A percentile compares a stretch with the other conserved stretches of the same genome.
phyloP scores from a whole-genome alignment of 1,284 basidiomycete genomes.

The Heimioporus retisporus region DNA sequence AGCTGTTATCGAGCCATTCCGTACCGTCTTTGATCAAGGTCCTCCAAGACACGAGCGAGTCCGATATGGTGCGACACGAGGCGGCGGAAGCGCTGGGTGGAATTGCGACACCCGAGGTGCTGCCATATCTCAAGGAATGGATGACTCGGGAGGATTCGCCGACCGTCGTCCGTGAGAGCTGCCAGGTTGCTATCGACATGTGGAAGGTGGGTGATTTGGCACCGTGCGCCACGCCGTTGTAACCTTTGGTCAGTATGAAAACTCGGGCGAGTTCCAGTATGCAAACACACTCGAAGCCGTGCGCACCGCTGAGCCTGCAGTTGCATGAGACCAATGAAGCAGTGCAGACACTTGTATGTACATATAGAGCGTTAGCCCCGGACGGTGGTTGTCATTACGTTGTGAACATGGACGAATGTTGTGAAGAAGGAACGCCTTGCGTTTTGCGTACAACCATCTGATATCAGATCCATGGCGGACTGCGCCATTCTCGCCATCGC shows the following conservation, averaged over 20 bases:
- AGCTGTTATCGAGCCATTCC: slow-evolving; percentile 91
- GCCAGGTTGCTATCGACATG: slow-evolving; percentile 98
- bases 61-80: slow-evolving; percentile 99
- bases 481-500: slow-evolving; percentile 42
- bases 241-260: slow-evolving; percentile 75
- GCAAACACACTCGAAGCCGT: slow-evolving; percentile 60
- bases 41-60: slow-evolving; percentile 79
- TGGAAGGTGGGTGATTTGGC: slow-evolving; percentile 76
- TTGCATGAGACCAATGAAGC: slow-evolving; percentile 23
- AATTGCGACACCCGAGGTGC: slow-evolving; percentile 93
- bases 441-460: background rate
- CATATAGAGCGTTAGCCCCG: too few species aligned
- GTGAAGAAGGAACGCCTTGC: too few species aligned
- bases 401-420: background rate
- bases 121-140: slow-evolving; percentile 91
- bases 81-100: slow-evolving; percentile 98
- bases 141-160: slow-evolving; percentile 84
- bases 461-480: slow-evolving; percentile 19
- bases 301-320: slow-evolving; percentile 16
- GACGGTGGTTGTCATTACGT: too few species aligned
- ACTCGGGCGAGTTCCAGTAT: slow-evolving; percentile 93
- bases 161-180: slow-evolving; percentile 94
- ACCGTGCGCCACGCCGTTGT: background rate
- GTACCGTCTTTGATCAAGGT: slow-evolving; percentile 89
- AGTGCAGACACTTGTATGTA: background rate